Evolutionary conservation across 768 basidiomycete genomes (phyloP), one percentile per base, ranked within the genome.

Genomic region (Boletales sp.): DNA sequence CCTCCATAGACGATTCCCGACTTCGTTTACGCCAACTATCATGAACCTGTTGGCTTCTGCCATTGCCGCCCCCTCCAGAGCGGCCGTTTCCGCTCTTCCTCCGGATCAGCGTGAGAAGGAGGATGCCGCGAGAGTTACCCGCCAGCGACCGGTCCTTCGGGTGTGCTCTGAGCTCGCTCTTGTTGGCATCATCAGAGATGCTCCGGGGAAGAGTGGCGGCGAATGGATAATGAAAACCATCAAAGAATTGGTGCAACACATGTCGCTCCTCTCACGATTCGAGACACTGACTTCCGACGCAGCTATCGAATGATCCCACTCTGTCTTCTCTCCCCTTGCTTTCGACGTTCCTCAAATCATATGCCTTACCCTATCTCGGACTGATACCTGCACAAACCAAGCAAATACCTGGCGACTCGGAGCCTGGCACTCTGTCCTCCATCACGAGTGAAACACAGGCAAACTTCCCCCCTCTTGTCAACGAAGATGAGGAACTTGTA

Each of bases 21-120:
- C 78, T 25, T 74, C 79, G 2, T 97, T 95, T 66, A 87, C 93
- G 1, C 85, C 87, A 1, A 75, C 76, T 1, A 69, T 97, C 25
- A 64, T 90, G 8, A 70, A 82, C 12, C 70, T 78, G 13, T 72
- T 99, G 3, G 68, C 79, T 9, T 58, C 75, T 6, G 78, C 80
- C 8, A 75, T 87, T 41, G 74, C 78, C 8, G 71, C 86, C 5
- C 83, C 90, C 2, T 72, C 82, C 12, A 76, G 80, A 44, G 71
- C 79, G 6, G 61, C 78, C 0, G 70, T 90, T 4, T 70, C 81
- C n/a, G 66, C 74, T 6, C 64, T 90, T 41, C 71, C 79, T 3
- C 74, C 77, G 0, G 92, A 93, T 60, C 94, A 93, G 58, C 82
- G 86, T 42, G 96, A 99, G 64, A 95, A 92, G 69, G 96, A 99